Base-by-base conservation (phyloP, 192 early-diverging fungal species). In the Radiomyces spectabilis region DNA sequence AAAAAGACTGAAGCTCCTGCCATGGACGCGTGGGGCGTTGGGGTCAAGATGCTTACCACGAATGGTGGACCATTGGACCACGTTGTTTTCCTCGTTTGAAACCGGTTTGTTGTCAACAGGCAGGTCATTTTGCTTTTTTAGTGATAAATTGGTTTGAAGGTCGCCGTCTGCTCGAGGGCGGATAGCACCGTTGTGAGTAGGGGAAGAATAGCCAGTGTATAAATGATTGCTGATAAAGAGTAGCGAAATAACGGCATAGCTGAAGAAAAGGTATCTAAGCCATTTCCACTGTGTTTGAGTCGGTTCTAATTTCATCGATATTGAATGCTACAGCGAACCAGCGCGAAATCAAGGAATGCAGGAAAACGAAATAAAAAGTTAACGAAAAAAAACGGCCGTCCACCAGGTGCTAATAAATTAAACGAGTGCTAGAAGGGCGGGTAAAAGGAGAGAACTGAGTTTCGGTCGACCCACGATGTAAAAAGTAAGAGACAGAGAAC, bases 191-290 rank as follows among this genome's bases (percentile, higher is more conserved):
- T 12, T 54, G 26, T 26, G 12, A 16, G 7, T 40, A 15, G 25
- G 24, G 4, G 52, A 8, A n/a, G 19, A 29, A 39, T 54, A 41
- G 6, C 39, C 27, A 9, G 52, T 25, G 31, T 54, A 54, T 15
- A 54, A 42, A 25, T 54, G 52, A 24, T 54, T 39, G 9, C 24
- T 21, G 18, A 41, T 54, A 29, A 40, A 54, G n/a, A 54, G 15
- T 2, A 54, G 24, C 16, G 52, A 54, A 15, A 39, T 12, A 25
- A 54, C 5, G 12, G 31, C 19, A 27, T 54, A 54, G 39, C 5
- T 41, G 10, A 54, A 26, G 9, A 54, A 25, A 16, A 40, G 19
- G 18, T 54, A 54, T 16, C 31, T 39, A 40, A 22, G 39, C 5
- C 21, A 6, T 25, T 54, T 40, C 26, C 37, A 54, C 24, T 32